Evolutionary conservation across 257 asterid genomes (phyloP).

Genomic region (Cruciata laevipes): DNA sequence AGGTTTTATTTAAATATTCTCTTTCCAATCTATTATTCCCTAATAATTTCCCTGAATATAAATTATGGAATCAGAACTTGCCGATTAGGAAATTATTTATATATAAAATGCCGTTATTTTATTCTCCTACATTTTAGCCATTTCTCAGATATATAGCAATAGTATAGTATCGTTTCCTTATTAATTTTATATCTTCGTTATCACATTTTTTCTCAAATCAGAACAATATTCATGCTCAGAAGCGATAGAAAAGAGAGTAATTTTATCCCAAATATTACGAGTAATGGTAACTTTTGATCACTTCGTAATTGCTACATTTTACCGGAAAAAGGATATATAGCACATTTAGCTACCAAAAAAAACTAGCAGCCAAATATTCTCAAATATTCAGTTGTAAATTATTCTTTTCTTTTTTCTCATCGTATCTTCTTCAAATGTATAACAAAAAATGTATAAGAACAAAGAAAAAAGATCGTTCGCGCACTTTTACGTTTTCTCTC

Average conservation of each 20-base stretch:
- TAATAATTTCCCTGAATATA: not conserved
- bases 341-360: not conserved
- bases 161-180: too few relatives aligned
- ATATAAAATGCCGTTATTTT: too few relatives aligned
- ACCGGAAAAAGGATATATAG: not conserved
- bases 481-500: not conserved
- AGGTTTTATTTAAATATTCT: not conserved
- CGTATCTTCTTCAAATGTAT: not conserved
- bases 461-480: too few relatives aligned
- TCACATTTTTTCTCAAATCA: too few relatives aligned
- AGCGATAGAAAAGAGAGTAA: too few relatives aligned
- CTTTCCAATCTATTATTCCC: not conserved
- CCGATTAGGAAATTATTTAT: not conserved
- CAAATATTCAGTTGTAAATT: not conserved
- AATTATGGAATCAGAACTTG: not conserved
- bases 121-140: not conserved
- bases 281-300: too few relatives aligned
- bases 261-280: too few relatives aligned
- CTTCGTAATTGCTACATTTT: too few relatives aligned
- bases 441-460: too few relatives aligned
- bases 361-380: not conserved
- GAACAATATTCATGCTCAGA: too few relatives aligned
- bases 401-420: not conserved
- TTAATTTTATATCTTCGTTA: too few relatives aligned
- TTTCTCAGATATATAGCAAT: not conserved